Percentiles rank a stretch among this genome's conserved stretches.
Conservation (phyloP, 768 basidiomycete genomes). For the Xerocomus potaroensis region DNA sequence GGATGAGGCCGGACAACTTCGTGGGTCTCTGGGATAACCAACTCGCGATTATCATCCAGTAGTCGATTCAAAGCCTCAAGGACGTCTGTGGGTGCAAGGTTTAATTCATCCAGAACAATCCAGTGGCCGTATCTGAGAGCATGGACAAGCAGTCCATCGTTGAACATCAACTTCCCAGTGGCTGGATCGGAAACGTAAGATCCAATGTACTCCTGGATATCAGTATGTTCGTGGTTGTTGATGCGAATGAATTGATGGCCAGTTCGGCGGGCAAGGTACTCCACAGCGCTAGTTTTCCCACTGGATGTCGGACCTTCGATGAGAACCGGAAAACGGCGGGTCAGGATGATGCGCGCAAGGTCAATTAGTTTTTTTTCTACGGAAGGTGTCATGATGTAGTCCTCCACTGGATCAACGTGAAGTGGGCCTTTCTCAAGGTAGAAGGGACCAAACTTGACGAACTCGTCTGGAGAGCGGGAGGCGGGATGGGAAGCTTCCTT, state of each 20-base stretch:
- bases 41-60: conserved; percentile 94
- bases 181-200: conserved; percentile 91
- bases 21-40: conserved; percentile 93
- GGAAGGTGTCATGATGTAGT: conserved; percentile 94
- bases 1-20: conserved; percentile 92
- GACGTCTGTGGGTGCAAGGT: conserved; percentile 96
- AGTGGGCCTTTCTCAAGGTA: conserved; percentile 79
- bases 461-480: conserved; percentile 46
- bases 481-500: conserved; percentile 60
- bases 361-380: conserved; percentile 93
- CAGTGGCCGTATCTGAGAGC: conserved; percentile 91
- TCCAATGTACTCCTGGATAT: conserved; percentile 98
- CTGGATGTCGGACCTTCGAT: conserved; percentile 98
- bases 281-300: conserved; percentile 95
- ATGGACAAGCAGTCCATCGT: conserved; percentile 89
- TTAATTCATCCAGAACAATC: conserved; percentile 98
- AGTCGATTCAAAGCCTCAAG: conserved; percentile 95
- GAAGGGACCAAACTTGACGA: conserved; percentile 87
- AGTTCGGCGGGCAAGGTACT: conserved; percentile 88
- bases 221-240: conserved; percentile 99
- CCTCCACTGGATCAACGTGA: conserved; percentile 57
- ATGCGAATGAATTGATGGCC: conserved; percentile 96
- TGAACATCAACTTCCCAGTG: conserved; percentile 92
- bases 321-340: conserved; percentile 86
- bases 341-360: conserved; percentile 86